Base-by-base conservation (phyloP, 306 rosid species). In the Trifolium dubium region DNA sequence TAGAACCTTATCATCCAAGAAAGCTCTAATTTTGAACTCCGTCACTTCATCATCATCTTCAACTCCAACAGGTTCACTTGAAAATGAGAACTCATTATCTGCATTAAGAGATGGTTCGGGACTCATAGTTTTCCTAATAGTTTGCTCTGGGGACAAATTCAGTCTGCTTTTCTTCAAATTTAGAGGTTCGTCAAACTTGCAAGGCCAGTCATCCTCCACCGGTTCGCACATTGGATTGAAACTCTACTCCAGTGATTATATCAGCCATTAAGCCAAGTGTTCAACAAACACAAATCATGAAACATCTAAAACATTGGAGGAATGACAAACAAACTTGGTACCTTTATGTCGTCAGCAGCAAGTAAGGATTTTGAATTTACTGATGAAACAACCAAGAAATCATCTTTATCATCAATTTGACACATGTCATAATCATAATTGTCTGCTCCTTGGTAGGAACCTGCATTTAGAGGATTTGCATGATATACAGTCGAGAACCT, bases 41-140 rank as follows among this genome's bases (percentile, higher is more conserved):
- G 97, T 89, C 53, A 93, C 91, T 78, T 93, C 98, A 71, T 91
- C 97, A 50, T 93, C 96, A 67, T 93, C 96, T 74, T 91, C 98
- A 58, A 69, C 86, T 23, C 78, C 85, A 49, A 73, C 41, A 74
- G 88, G 91, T 71, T 91, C 90, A 73, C 80, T 73, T 69, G 86
- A 84, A 84, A 85, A 88, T 58, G 88, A 73, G 72, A 87, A 86
- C 19, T 80, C 86, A 49, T 53, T 79, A 72, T 83, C 83, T 53
- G 6, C 87, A 65, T 70, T 83, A 46, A 30, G 71, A 79, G 85
- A 76, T 46, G 65, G 72, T 77, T 77, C 75, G 39, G 80, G 53
- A 61, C 81, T 64, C 69, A 47, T 64, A 69, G 79, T 75, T 74
- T 54, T 74, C 39, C 46, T 77, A 55, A 68, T 73, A 58, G 92